phyloP scores from a whole-genome alignment of 2,329 filamentous ascomycete species.

The Emergomyces pasteurianus region DNA sequence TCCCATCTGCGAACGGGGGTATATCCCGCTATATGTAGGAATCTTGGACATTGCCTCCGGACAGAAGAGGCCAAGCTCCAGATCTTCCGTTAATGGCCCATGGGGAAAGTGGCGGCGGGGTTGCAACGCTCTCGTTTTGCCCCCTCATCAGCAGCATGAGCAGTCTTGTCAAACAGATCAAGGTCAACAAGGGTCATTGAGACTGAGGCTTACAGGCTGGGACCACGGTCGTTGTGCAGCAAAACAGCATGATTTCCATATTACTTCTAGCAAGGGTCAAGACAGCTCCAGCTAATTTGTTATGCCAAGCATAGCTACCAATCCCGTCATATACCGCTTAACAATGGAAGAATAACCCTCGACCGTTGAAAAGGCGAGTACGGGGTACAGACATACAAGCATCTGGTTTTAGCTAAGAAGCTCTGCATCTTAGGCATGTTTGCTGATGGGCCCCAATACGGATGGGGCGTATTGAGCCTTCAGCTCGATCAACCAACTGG shows the following conservation, averaged over 20 bases:
- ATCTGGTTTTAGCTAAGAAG: not conserved
- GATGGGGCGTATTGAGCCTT: not conserved
- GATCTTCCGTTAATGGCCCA: not conserved
- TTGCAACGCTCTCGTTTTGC: not conserved
- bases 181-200: not conserved
- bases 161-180: not conserved
- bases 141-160: not conserved
- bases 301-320: not conserved
- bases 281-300: not conserved
- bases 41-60: not conserved
- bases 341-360: not conserved
- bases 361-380: not conserved
- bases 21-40: not conserved
- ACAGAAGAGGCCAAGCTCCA: not conserved
- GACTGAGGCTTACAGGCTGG: not conserved
- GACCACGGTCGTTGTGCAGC: not conserved
- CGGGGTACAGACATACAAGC: not conserved
- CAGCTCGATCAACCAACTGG: not conserved
- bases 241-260: not conserved
- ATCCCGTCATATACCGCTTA: not conserved
- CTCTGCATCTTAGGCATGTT: not conserved
- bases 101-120: not conserved
- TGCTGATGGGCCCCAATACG: not conserved
- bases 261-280: not conserved
- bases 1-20: not conserved